These are phyloP conservation scores for Amanita muscaria DNA, from an alignment of 768 basidiomycete genomes.

Conservation along the genomic window DNA sequence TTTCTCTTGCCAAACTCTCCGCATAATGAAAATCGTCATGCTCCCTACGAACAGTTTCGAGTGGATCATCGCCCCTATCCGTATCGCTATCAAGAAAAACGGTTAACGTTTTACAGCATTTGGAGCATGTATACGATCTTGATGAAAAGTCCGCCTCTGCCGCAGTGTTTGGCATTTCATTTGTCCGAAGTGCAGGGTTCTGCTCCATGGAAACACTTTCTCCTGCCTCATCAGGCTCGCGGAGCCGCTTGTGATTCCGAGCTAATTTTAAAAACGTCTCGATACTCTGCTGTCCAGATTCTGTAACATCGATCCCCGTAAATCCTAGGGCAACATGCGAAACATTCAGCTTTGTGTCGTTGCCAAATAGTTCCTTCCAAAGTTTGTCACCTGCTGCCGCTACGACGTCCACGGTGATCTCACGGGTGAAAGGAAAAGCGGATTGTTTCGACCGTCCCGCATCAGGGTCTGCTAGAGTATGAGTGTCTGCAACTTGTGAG, in stretches of 20 bases:
- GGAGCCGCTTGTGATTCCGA: constrained; percentile 30
- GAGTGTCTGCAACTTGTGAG: not conserved
- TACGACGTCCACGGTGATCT: constrained; percentile 70
- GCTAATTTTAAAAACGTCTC: constrained; percentile 69
- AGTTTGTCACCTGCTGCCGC: constrained; percentile 68
- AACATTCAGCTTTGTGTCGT: constrained; percentile 46
- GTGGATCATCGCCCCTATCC: constrained; percentile 20
- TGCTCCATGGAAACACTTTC: constrained; percentile 5
- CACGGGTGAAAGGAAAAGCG: constrained; percentile 75
- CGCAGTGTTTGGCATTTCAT: not conserved
- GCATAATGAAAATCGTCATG: constrained; percentile 91
- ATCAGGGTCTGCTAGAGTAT: constrained; percentile 45
- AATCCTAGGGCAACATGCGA: constrained; percentile 69
- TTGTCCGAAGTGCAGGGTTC: constrained; percentile 2
- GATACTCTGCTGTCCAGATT: constrained; percentile 78
- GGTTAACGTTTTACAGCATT: constrained; percentile 37
- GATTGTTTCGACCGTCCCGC: constrained; percentile 71
- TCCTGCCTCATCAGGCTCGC: constrained; percentile 23
- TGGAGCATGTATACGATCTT: constrained; percentile 44
- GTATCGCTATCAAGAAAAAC: constrained; percentile 4
- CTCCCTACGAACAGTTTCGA: constrained; percentile 48
- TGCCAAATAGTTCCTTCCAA: constrained; percentile 81
- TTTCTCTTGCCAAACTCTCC: constrained; percentile 53
- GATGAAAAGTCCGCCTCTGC: constrained; percentile 7
- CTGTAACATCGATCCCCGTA: constrained; percentile 65